These are phyloP conservation scores for Plasmodium fragile DNA, from an alignment of 169 alveolate genomes.

Conservation along the genomic window DNA sequence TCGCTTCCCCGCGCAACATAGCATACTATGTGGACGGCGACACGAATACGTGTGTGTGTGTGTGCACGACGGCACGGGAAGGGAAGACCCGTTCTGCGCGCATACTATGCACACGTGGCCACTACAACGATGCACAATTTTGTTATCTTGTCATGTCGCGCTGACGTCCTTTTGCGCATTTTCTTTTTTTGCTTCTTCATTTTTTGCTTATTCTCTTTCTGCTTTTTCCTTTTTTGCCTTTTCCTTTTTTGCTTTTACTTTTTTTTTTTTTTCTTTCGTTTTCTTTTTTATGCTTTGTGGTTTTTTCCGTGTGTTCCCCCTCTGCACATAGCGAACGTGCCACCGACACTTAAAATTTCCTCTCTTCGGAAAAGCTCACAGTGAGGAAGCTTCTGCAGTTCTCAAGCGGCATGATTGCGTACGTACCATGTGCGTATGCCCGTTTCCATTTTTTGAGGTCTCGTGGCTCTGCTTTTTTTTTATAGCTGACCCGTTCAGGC, in stretches of 20 bases:
- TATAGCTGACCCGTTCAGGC: slow-evolving; percentile 3
- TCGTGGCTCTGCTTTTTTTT: neutral
- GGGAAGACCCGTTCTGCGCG: neutral
- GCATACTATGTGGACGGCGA: neutral
- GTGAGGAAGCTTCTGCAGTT: neutral
- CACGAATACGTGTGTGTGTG: neutral
- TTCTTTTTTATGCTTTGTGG: neutral
- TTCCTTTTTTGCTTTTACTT: neutral
- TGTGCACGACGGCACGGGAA: neutral
- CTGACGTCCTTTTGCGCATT: neutral
- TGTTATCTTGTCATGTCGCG: neutral
- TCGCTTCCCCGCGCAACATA: neutral
- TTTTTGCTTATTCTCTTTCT: neutral
- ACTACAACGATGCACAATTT: neutral
- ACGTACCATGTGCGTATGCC: neutral
- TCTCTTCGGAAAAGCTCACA: neutral
- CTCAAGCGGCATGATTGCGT: neutral
- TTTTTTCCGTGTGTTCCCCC: neutral
- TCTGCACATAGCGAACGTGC: neutral
- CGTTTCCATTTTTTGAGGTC: neutral
- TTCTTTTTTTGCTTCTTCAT: neutral
- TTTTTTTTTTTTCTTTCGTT: neutral
- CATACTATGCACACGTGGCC: neutral
- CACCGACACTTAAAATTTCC: neutral
- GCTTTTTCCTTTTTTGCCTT: neutral